Evolutionary conservation across 257 asterid species (phyloP), one percentile per base, ranked within the genome.

Genomic region (Ajuga chamaepitys): DNA sequence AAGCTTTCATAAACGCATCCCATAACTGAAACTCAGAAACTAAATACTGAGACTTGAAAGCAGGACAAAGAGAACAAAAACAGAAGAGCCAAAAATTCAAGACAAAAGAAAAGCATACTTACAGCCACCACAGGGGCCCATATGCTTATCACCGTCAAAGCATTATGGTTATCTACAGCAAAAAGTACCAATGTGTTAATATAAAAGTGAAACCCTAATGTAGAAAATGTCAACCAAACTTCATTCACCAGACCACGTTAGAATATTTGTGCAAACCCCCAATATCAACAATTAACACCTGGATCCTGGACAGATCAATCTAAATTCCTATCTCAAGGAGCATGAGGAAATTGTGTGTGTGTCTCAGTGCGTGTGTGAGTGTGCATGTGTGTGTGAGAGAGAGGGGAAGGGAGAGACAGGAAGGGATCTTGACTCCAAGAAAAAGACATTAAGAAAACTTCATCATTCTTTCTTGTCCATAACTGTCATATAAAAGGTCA

Each of bases 51-150:
- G 64, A 30, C 48, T 11, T 14, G 13, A 46, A 54, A 45, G 21
- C 54, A 47, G 48, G 62, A 55, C 20, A 22, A 24, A 45, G 16
- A 14, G 25, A 38, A 28, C 40, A 22, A 37, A 12, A 58, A 17
- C 37, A 12, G 32, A 10, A 42, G 28, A 58, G 68, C 63, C 69
- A 66, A 66, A 44, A 22, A 52, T 44, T 40, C 50, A 58, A 44
- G 59, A 54, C n/a, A 34, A 71, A 21, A 59, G 51, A 58, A 60
- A 65, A 40, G 78, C 34, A 68, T 41, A 79, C 97, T 88, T 80
- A 94, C 99, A 68, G 84, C 59, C 67, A 90, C 56, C 67, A 94
- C 96, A 35, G 96, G 99, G 59, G 89, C 91, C 99, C 99, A 94
- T 68, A 94, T 81, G 88, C 95, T 83, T 70, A 80, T 80, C 20